These are phyloP conservation scores for Angophora floribunda DNA, from an alignment of 345 rosid genomes.

Conservation along the genomic window DNA sequence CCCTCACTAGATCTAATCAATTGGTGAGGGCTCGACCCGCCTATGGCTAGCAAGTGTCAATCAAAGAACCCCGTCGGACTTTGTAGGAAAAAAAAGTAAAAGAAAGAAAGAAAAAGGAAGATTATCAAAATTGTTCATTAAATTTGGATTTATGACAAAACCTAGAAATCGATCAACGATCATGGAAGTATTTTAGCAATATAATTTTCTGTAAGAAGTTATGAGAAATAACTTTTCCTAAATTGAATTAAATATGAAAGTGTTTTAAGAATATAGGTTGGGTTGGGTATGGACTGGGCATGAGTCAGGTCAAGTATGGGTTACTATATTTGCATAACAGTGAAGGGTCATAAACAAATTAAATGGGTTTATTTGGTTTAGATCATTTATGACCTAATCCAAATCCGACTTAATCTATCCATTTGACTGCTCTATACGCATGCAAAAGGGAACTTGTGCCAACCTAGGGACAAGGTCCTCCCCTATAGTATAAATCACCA, in stretches of 20 bases:
- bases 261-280: rapidly evolving
- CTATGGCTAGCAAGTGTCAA: not conserved
- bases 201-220: too few species aligned
- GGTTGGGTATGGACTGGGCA: not conserved
- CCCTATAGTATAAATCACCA: not conserved
- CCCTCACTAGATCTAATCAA: not conserved
- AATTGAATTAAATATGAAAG: not conserved
- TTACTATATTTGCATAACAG: too few species aligned
- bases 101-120: too few species aligned
- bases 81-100: not conserved
- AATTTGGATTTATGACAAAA: not conserved
- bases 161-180: too few species aligned
- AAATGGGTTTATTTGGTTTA: rapidly evolving
- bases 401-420: not conserved
- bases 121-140: too few species aligned
- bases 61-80: too few species aligned
- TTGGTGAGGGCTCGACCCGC: not conserved
- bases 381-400: too few species aligned
- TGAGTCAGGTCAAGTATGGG: not conserved
- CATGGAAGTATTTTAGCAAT: not conserved
- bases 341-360: too few species aligned
- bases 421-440: not conserved
- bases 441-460: not conserved
- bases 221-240: not conserved
- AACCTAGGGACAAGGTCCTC: not conserved